Base-by-base conservation (phyloP, 371 early-diverging fungal species). In the Mortierella sp. region DNA sequence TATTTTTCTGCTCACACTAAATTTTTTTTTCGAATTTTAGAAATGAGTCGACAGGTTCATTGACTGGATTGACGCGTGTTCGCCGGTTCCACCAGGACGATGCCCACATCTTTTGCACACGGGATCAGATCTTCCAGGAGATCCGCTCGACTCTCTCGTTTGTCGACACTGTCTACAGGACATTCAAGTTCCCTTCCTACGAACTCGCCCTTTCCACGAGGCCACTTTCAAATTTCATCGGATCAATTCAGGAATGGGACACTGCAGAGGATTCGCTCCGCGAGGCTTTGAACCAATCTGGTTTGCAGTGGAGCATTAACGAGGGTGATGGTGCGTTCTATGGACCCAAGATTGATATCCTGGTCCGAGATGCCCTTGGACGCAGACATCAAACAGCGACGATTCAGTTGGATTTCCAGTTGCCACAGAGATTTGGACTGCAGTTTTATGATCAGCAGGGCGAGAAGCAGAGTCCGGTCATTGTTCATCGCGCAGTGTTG, bases 281-380 rank as follows among this genome's bases (percentile, higher is more conserved):
- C 69, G 91, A 93, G 64, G 96, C 98, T 10, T 89, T 98, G 88
- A 90, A 95, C 81, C 88, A 92, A 77, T 96, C 94, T 88, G 95
- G 97, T 16, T 78, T 90, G 31, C 79, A 83, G 13, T 99, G 99
- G 98, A 91, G 92, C 57, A 72, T 99, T 64, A 99, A 99, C 82
- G 96, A 95, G 54, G 99, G 99, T 10, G 99, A 99, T 90, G 99
- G 99, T 46, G 99, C 99, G 8, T 99, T 99, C 90, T 99, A 99
- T 90, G 99, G 99, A 0, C 99, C 99, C 76, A 99, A 99, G 92
- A 99, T 99, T 84, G 99, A 99, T 90, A 99, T 99, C 71, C 96
- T 96, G 80, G 95, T 99, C 73, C 89, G 94, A 59, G 99, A 99
- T 87, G 99, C 99, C 5, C 91, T 98, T 8, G 93, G 95, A 54